These are phyloP conservation scores for Myochromella boudieri DNA, from an alignment of 768 basidiomycete species.

Conservation along the genomic window DNA sequence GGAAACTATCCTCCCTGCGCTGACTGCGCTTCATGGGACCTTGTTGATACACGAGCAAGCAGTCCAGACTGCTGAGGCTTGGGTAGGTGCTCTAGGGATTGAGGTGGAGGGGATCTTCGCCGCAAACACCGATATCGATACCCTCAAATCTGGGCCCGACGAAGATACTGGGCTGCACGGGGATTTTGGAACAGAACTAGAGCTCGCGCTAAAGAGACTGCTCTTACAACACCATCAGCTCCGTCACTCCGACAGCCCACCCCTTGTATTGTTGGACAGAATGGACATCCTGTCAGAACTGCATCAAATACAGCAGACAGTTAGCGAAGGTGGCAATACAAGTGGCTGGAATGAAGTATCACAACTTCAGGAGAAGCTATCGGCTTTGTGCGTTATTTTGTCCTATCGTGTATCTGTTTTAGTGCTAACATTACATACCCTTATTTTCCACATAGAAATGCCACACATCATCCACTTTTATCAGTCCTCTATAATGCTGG, in stretches of 20 bases:
- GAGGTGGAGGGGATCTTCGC: conserved; percentile 29
- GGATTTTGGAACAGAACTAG: conserved; percentile 14
- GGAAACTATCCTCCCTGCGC: conserved; percentile 21
- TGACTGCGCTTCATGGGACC: conserved; percentile 21
- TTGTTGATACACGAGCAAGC: conserved; percentile 16
- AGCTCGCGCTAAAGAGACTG: conserved; percentile 9
- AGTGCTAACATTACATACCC: not conserved
- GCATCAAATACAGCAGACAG: not conserved
- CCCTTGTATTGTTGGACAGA: conserved; percentile 22
- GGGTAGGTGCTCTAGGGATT: conserved; percentile 31
- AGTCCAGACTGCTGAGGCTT: conserved; percentile 28
- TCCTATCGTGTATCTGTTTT: not conserved
- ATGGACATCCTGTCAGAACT: conserved; percentile 23
- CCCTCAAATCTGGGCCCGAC: not conserved
- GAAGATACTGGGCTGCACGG: conserved; percentile 1
- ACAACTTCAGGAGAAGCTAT: conserved; percentile 1
- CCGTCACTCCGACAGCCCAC: not conserved
- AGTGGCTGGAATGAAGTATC: conserved; percentile 2
- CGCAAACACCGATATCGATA: not conserved
- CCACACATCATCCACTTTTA: not conserved
- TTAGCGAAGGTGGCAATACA: not conserved
- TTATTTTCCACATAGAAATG: not conserved
- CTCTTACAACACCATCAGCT: not conserved
- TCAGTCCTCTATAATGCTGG: not conserved
- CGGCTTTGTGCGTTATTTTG: conserved; percentile 1